phyloP scores from a whole-genome alignment of 495 filamentous ascomycete species.

The Pseudotulostoma volvatum region DNA sequence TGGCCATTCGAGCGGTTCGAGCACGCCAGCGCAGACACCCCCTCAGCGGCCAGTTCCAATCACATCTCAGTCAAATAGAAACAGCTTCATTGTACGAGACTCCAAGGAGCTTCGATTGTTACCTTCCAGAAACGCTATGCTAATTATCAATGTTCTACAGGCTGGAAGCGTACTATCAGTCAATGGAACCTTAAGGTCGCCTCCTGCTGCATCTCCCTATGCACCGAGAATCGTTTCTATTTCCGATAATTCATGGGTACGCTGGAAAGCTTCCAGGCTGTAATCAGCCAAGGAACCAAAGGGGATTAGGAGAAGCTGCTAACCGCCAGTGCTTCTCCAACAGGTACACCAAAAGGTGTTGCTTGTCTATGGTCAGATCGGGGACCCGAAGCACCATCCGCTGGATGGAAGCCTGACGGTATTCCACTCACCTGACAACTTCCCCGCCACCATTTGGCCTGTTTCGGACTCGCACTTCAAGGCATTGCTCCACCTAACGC shows the following conservation, averaged over 20 bases:
- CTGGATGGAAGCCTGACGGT: constrained; percentile 69
- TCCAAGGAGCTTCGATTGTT: neutral
- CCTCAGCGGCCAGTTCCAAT: constrained; percentile 29
- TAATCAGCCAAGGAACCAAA: neutral
- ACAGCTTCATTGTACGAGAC: constrained; percentile 31
- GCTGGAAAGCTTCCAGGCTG: constrained; percentile 2
- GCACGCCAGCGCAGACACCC: constrained; percentile 21
- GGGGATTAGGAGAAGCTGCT: neutral
- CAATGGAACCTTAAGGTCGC: constrained; percentile 33
- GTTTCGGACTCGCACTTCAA: constrained; percentile 82
- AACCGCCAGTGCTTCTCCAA: constrained; percentile 6
- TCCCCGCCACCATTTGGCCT: constrained; percentile 68
- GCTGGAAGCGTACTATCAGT: constrained; percentile 32
- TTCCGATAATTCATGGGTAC: constrained; percentile 68
- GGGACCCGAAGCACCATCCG: constrained; percentile 49
- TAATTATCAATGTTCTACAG: too few species aligned
- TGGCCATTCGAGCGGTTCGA: constrained; percentile 10
- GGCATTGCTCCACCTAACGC: constrained; percentile 68
- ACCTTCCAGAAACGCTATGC: neutral
- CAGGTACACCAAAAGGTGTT: constrained; percentile 85
- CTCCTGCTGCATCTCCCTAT: constrained; percentile 51
- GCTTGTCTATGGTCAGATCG: constrained; percentile 61
- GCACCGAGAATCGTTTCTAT: constrained; percentile 63
- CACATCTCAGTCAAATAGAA: constrained; percentile 29
- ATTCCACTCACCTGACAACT: constrained; percentile 65